A percentile compares a stretch with the other conserved stretches of the same genome.
Evolutionary conservation across 2,329 filamentous ascomycete genomes (phyloP).

Genomic region (Pseudogymnoascus sp.): DNA sequence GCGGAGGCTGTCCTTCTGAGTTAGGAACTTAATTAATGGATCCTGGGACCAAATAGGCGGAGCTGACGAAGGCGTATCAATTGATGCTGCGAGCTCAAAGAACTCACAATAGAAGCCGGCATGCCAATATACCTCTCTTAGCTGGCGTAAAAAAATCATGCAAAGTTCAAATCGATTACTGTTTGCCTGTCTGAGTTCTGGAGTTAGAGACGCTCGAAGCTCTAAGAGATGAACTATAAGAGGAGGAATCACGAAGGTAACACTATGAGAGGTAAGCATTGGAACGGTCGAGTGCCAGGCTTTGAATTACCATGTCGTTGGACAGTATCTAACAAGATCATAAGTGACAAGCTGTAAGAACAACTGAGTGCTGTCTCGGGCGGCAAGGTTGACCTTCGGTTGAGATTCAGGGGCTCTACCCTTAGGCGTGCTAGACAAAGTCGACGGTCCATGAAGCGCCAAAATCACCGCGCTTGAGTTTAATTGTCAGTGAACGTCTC

Average conservation of each 20-base stretch:
- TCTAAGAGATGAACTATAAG: constrained; percentile 19
- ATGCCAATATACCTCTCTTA: constrained; percentile 21
- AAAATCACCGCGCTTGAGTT: not conserved
- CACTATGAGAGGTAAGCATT: constrained; percentile 13
- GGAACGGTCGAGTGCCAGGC: not conserved
- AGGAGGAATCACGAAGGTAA: constrained; percentile 16
- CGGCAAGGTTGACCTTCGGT: constrained; percentile 14
- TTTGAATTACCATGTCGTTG: constrained; percentile 17
- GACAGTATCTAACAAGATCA: constrained; percentile 17
- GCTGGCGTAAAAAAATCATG: constrained; percentile 17
- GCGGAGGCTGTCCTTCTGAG: not conserved
- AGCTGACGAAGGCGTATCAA: not conserved
- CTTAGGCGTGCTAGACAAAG: not conserved
- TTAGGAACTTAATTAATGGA: constrained; percentile 5
- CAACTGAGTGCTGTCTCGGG: constrained; percentile 17
- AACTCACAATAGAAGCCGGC: constrained; percentile 20
- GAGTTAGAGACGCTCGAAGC: constrained; percentile 10
- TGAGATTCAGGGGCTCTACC: not conserved
- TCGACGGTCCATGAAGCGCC: constrained; percentile 3
- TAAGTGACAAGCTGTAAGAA: constrained; percentile 14
- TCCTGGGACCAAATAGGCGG: not conserved
- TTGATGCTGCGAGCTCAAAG: constrained; percentile 16
- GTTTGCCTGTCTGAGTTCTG: not conserved
- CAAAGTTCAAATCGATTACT: constrained; percentile 16
- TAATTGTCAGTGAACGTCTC: not conserved